Conservation (phyloP, 2,329 filamentous ascomycete species). For the Ascochyta koolunga region DNA sequence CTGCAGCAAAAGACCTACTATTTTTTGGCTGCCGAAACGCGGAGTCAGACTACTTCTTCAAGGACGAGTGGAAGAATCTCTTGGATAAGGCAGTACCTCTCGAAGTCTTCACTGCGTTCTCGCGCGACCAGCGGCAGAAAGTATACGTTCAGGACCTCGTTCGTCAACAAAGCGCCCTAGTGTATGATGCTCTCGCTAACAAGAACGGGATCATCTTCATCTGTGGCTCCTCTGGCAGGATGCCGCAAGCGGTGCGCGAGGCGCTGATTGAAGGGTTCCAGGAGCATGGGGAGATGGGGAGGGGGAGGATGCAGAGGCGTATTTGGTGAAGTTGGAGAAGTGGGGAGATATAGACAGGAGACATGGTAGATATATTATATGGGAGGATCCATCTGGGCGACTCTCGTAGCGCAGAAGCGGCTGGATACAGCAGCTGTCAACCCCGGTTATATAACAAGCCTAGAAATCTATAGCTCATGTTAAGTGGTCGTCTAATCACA, state of each 20-base stretch:
- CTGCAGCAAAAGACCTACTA: conserved; percentile 56
- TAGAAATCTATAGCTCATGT: too few relatives aligned
- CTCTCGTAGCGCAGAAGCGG: too few relatives aligned
- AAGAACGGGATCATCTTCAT: conserved; percentile 62
- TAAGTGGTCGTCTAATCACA: too few relatives aligned
- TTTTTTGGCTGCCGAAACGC: conserved; percentile 86
- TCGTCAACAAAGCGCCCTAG: conserved; percentile 55
- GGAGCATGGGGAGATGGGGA: conserved; percentile 47
- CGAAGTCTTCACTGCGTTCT: conserved; percentile 69
- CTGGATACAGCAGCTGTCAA: too few relatives aligned
- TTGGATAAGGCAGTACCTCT: conserved; percentile 51
- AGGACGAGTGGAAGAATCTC: conserved; percentile 71
- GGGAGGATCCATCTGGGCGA: background rate
- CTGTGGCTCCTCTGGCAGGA: conserved; percentile 69
- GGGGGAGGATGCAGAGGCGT: conserved; percentile 61
- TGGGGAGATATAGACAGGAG: conserved; percentile 69
- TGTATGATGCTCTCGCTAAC: conserved; percentile 60
- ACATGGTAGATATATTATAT: conserved; percentile 61
- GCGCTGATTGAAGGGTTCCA: conserved; percentile 68
- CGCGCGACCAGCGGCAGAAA: conserved; percentile 66
- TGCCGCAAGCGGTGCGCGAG: conserved; percentile 72
- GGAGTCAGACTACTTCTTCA: conserved; percentile 80
- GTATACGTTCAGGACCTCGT: conserved; percentile 72
- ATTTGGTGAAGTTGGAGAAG: conserved; percentile 65
- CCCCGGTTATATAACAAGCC: too few relatives aligned